Evolutionary conservation across 176 grass and related monocot genomes (phyloP).

Genomic region (Tillandsia fasciculata): DNA sequence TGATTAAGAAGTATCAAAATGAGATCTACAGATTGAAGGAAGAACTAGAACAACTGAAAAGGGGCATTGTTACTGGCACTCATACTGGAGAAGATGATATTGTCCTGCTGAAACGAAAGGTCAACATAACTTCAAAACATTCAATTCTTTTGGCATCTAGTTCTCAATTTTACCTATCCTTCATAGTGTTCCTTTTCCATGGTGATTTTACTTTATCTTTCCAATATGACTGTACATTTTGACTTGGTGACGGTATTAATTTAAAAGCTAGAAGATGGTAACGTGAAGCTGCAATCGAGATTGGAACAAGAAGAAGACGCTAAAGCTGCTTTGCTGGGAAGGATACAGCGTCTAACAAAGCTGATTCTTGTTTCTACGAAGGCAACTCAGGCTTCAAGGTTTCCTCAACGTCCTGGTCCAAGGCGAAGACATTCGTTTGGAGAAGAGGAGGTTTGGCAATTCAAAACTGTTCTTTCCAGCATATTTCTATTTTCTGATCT

Average conservation of each 20-base stretch:
- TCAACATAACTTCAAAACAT: slow-evolving; percentile 9
- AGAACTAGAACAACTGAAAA: slow-evolving; percentile 92
- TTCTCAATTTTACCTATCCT: neutral
- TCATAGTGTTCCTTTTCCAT: neutral
- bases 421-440: slow-evolving; percentile 98
- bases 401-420: slow-evolving; percentile 70
- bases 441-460: slow-evolving; percentile 84
- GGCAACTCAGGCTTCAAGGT: slow-evolving; percentile 53
- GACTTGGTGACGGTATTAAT: slow-evolving; percentile 33
- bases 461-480: neutral
- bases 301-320: slow-evolving; percentile 99
- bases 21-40: slow-evolving; percentile 92
- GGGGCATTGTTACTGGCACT: slow-evolving; percentile 71
- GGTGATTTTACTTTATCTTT: no score
- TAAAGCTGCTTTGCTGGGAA: slow-evolving; percentile 89
- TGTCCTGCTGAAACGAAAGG: slow-evolving; percentile 88
- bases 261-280: slow-evolving; percentile 98
- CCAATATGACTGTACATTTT: slow-evolving; percentile 16
- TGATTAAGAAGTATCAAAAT: slow-evolving; percentile 99
- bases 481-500: neutral
- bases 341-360: slow-evolving; percentile 93
- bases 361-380: slow-evolving; percentile 98
- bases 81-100: slow-evolving; percentile 76
- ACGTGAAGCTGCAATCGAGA: slow-evolving; percentile 87
- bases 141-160: neutral